These are phyloP conservation scores for Eucalyptus curtisii DNA, from an alignment of 345 rosid species.

Conservation along the genomic window DNA sequence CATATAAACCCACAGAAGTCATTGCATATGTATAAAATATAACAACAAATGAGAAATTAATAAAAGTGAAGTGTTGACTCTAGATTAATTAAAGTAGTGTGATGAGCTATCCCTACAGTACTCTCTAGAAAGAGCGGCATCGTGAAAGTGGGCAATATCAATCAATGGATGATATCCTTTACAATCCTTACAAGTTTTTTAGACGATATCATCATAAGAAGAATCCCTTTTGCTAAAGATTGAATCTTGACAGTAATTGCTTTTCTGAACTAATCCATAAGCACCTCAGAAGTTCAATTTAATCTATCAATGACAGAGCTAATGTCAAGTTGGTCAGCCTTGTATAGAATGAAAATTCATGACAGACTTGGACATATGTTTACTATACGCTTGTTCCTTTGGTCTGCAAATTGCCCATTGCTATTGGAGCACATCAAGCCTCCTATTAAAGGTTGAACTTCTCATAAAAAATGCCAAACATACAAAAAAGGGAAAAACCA, in stretches of 20 bases:
- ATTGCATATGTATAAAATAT: not conserved
- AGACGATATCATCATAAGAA: not conserved
- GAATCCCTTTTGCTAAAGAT: not conserved
- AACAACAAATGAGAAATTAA: not conserved
- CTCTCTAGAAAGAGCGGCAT: not conserved
- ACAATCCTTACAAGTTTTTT: not conserved
- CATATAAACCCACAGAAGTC: not conserved
- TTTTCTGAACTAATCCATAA: not conserved
- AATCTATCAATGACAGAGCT: not conserved
- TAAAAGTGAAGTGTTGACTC: not conserved
- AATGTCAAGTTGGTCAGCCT: not conserved
- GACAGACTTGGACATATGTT: not conserved
- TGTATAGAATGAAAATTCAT: not conserved
- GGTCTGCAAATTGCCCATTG: not conserved
- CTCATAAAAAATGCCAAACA: not conserved
- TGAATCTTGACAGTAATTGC: not conserved
- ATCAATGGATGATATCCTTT: not conserved
- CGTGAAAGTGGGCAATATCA: not conserved
- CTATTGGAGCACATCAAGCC: not conserved
- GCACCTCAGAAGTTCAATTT: not conserved
- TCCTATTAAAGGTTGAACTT: not conserved
- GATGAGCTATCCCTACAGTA: not conserved
- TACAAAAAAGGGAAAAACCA: not conserved
- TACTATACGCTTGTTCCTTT: not conserved
- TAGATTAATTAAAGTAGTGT: not conserved